Conservation (phyloP, 1,284 basidiomycete species). For the Rugosomyces carneus region DNA sequence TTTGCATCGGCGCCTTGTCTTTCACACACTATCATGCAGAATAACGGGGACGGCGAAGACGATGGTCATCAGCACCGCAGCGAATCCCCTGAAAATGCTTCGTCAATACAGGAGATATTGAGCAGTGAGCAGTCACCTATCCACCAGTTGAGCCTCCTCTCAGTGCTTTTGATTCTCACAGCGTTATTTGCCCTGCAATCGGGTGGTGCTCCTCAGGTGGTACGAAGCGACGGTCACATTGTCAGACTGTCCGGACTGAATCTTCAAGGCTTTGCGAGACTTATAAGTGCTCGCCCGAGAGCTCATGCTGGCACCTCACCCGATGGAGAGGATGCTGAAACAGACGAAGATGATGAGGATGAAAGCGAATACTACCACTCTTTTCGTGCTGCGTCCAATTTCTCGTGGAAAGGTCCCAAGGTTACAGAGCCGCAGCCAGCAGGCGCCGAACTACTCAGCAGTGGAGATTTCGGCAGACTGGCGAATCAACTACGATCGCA, state of each 20-base stretch:
- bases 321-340: slow-evolving; percentile 34
- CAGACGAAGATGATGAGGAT: slow-evolving; percentile 34
- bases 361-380: slow-evolving; percentile 27
- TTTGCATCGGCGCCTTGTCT: not conserved
- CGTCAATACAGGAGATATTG: slow-evolving; percentile 26
- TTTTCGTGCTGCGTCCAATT: slow-evolving; percentile 15
- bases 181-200: slow-evolving; percentile 38
- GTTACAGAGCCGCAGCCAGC: slow-evolving; percentile 62
- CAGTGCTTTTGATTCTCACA: slow-evolving; percentile 17
- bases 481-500: slow-evolving; percentile 38
- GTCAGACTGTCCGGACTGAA: slow-evolving; percentile 26
- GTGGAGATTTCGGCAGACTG: slow-evolving; percentile 84
- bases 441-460: slow-evolving; percentile 66
- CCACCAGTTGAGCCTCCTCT: slow-evolving; percentile 1
- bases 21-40: slow-evolving; percentile 15
- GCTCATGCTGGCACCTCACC: slow-evolving; percentile 10
- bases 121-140: slow-evolving; percentile 25
- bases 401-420: slow-evolving; percentile 37
- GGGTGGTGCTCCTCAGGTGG: slow-evolving; percentile 14
- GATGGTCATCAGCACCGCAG: not conserved
- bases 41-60: slow-evolving; percentile 24
- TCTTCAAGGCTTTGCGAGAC: slow-evolving; percentile 23
- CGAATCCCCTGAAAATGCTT: slow-evolving; percentile 4
- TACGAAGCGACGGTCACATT: slow-evolving; percentile 7
- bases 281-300: slow-evolving; percentile 18